Evolutionary conservation across 305 asterid species (phyloP).

Genomic region (Stenogyne calaminthoides): DNA sequence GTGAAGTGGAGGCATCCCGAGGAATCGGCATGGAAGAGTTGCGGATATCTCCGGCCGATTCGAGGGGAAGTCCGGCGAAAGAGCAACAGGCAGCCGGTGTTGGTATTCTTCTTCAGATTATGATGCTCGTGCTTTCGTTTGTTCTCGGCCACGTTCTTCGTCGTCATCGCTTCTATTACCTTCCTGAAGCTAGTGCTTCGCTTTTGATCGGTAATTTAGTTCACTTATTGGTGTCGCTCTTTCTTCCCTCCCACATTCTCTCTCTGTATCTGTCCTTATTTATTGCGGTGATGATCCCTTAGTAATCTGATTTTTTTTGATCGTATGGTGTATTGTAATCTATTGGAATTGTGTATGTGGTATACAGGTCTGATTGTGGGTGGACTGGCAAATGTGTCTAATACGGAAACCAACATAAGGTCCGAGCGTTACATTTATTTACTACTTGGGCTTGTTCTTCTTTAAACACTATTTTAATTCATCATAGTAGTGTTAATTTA

Average conservation of each 20-base stretch:
- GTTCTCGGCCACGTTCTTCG: conserved; percentile 97
- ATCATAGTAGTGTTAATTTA: neutral
- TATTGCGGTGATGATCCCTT: neutral
- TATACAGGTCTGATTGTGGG: conserved; percentile 88
- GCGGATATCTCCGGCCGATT: conserved; percentile 79
- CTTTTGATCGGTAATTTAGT: conserved; percentile 74
- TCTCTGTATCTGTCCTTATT: neutral
- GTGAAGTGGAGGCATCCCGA: conserved; percentile 22
- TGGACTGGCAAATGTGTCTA: conserved; percentile 80
- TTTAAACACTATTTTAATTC: conserved; percentile 10
- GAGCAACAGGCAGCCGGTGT: conserved; percentile 98
- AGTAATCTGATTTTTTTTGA: conserved; percentile 14
- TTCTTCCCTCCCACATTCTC: neutral
- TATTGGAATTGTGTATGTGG: conserved; percentile 33
- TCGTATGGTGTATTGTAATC: conserved; percentile 14
- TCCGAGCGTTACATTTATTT: conserved; percentile 19
- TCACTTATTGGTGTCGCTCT: neutral
- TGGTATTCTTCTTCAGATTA: conserved; percentile 97
- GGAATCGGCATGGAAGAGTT: conserved; percentile 70
- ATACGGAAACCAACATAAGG: conserved; percentile 89
- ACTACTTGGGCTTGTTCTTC: neutral
- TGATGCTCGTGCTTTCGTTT: conserved; percentile 97
- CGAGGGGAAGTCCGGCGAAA: conserved; percentile 79
- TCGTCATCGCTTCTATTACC: conserved; percentile 89
- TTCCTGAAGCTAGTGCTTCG: conserved; percentile 98